Percentiles rank a stretch among this genome's conserved stretches.
These are phyloP conservation scores for Phlebiopsis gigantea DNA, from an alignment of 768 basidiomycete species.

Conservation along the genomic window DNA sequence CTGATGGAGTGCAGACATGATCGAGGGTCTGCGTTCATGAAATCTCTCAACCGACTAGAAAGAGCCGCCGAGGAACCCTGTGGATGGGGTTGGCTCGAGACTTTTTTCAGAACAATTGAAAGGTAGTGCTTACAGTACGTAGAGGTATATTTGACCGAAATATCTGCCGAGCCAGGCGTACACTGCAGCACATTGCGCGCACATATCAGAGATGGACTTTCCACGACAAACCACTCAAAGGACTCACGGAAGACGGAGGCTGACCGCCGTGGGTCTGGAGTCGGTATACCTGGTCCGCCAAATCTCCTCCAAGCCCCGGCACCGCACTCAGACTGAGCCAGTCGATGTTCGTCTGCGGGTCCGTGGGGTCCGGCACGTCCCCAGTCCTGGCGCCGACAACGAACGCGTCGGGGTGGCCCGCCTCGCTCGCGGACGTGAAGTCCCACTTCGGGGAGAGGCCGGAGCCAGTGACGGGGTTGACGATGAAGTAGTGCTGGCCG, in stretches of 20 bases:
- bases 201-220: too few species aligned
- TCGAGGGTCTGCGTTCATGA: too few species aligned
- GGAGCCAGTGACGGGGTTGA: slow-evolving; percentile 36
- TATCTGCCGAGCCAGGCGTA: slow-evolving; percentile 32
- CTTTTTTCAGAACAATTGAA: too few species aligned
- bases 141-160: slow-evolving; percentile 46
- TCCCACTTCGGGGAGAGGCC: slow-evolving; percentile 52
- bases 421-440: slow-evolving; percentile 38
- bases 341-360: slow-evolving; percentile 39
- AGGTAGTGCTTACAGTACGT: slow-evolving; percentile 55
- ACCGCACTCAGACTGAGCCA: slow-evolving; percentile 48
- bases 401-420: slow-evolving; percentile 40
- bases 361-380: slow-evolving; percentile 36
- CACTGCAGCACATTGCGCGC: too few species aligned
- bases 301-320: slow-evolving; percentile 37
- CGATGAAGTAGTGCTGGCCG: slow-evolving; percentile 57
- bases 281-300: slow-evolving; percentile 49
- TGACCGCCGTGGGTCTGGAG: slow-evolving; percentile 48
- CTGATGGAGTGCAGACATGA: too few species aligned
- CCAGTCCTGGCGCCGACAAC: slow-evolving; percentile 42
- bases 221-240: background rate
- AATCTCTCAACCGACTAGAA: too few species aligned
- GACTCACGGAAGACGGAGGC: slow-evolving; percentile 43
- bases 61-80: too few species aligned
- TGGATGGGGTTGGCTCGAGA: too few species aligned